Evolutionary conservation across 2,329 filamentous ascomycete species (phyloP).

Genomic region (Graphilbum sp.): DNA sequence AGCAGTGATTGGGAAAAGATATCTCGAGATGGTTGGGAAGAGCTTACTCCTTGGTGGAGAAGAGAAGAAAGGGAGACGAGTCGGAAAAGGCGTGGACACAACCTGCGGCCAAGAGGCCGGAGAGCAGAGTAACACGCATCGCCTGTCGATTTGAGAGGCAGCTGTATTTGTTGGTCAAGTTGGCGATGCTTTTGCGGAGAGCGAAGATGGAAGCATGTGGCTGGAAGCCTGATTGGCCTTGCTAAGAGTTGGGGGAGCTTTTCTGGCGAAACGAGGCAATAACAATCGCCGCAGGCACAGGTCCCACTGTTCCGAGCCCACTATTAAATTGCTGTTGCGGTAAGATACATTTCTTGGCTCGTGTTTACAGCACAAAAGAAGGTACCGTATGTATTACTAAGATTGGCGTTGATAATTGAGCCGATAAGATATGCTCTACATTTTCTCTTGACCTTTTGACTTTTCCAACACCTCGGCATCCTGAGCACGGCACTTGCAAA

Average conservation of each 20-base stretch:
- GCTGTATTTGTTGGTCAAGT: no score
- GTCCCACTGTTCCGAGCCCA: no score
- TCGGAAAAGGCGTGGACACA: constrained; percentile 61
- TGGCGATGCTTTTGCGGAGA: no score
- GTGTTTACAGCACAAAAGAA: no score
- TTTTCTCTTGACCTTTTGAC: background rate
- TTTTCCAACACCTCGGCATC: no score
- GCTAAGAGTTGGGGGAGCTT: background rate
- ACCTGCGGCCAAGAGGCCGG: constrained; percentile 36
- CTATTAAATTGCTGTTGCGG: no score
- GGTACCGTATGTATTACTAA: no score
- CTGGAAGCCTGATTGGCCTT: background rate
- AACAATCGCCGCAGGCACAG: background rate
- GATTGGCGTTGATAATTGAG: no score
- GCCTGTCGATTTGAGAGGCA: no score
- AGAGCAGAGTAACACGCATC: constrained; percentile 39
- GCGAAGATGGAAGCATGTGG: background rate
- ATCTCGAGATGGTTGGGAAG: constrained; percentile 1
- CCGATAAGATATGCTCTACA: background rate
- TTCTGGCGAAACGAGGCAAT: background rate
- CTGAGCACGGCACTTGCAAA: no score
- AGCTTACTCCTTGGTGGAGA: constrained; percentile 68
- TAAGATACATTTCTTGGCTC: no score
- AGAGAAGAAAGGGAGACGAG: constrained; percentile 76
- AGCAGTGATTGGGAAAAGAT: no score